These are phyloP conservation scores for Castanea sativa DNA, from an alignment of 306 rosid genomes.

Conservation along the genomic window DNA sequence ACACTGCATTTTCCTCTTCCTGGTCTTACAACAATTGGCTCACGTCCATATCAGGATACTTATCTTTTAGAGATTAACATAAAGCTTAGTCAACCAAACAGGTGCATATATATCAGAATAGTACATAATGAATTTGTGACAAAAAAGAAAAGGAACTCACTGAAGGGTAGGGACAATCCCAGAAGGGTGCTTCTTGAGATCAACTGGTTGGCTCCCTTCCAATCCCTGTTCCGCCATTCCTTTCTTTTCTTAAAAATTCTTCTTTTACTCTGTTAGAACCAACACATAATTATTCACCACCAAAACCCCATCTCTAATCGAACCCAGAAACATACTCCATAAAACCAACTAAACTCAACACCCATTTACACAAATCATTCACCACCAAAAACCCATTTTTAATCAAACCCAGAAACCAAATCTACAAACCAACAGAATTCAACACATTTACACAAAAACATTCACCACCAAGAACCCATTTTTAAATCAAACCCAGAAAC, in stretches of 20 bases:
- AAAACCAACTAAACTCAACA: too few relatives aligned
- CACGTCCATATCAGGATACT: not conserved
- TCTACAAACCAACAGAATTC: too few relatives aligned
- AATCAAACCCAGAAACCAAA: not conserved
- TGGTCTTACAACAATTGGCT: not conserved
- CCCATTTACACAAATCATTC: too few relatives aligned
- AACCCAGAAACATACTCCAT: too few relatives aligned
- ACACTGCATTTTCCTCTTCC: not conserved
- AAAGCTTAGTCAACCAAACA: not conserved
- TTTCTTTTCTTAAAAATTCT: constrained; percentile 4
- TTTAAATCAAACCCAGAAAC: not conserved
- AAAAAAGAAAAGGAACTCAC: constrained; percentile 48
- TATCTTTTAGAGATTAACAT: not conserved
- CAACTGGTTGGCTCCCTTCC: constrained; percentile 90
- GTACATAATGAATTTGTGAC: not conserved
- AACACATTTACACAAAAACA: too few relatives aligned
- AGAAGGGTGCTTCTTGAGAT: constrained; percentile 82
- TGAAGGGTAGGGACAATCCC: constrained; percentile 95
- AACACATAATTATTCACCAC: not conserved
- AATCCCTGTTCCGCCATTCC: constrained; percentile 79
- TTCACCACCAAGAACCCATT: not conserved
- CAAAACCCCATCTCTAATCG: not conserved
- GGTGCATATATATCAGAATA: not conserved
- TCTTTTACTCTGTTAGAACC: not conserved
- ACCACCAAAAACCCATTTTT: not conserved